Percentiles rank a stretch among this genome's conserved stretches.
Conservation (phyloP, 495 filamentous ascomycete species). For the Penicillium pancosmium region DNA sequence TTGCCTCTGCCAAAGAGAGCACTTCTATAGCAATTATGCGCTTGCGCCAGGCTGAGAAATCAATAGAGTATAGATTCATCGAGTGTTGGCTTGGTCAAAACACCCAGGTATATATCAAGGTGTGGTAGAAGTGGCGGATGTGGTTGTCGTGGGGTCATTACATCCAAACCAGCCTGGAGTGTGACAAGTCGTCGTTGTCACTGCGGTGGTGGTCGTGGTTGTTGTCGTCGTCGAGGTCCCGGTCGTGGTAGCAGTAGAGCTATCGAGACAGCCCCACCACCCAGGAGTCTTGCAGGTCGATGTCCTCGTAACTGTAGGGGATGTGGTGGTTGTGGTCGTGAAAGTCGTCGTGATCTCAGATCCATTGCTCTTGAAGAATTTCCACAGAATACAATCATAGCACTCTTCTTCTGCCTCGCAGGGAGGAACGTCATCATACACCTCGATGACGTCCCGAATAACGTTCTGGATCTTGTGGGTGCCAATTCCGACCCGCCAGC, state of each 20-base stretch:
- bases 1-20: no score
- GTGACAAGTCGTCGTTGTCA: slow-evolving; percentile 47
- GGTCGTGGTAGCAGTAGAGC: slow-evolving; percentile 47
- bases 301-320: slow-evolving; percentile 66
- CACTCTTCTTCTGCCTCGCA: slow-evolving; percentile 79
- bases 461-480: slow-evolving; percentile 86
- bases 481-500: slow-evolving; percentile 83
- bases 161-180: background rate
- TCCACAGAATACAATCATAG: slow-evolving; percentile 90
- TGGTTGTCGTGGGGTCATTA: background rate
- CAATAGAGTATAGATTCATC: background rate
- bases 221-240: slow-evolving; percentile 48
- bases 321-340: slow-evolving; percentile 53
- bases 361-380: slow-evolving; percentile 88
- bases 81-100: background rate
- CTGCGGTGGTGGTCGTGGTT: slow-evolving; percentile 29
- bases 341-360: slow-evolving; percentile 70
- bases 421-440: slow-evolving; percentile 75
- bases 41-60: background rate
- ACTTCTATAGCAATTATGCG: no score
- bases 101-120: background rate
- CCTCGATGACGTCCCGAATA: slow-evolving; percentile 80
- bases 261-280: slow-evolving; percentile 59
- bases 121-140: background rate
- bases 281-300: slow-evolving; percentile 88